phyloP scores from a whole-genome alignment of 106 monocot species.

The Dendrobium nobile region DNA sequence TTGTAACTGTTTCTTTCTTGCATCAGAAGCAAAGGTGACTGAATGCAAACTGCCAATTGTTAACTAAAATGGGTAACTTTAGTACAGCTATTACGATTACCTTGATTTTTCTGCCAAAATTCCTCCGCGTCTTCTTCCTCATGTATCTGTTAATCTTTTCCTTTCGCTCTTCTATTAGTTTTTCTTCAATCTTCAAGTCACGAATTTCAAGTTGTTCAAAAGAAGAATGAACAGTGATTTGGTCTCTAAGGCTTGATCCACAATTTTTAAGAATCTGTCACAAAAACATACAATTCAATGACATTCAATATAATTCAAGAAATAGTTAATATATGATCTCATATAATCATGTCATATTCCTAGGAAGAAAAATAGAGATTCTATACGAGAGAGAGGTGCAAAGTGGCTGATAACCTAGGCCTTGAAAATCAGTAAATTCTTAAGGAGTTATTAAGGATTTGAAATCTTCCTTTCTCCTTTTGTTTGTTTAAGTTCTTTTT shows the following conservation, averaged over 20 bases:
- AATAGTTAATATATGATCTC: too few species aligned
- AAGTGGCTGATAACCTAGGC: too few species aligned
- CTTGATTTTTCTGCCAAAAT: constrained; percentile 92
- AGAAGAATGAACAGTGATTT: constrained; percentile 14
- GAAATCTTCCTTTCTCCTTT: too few species aligned
- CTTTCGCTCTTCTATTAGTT: constrained; percentile 51
- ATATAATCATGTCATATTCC: too few species aligned
- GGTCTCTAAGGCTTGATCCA: constrained; percentile 11
- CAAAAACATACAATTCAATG: constrained; percentile 10
- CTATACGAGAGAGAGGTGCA: too few species aligned
- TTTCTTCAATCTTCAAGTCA: constrained; percentile 29
- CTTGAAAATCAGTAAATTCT: too few species aligned
- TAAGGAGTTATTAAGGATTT: too few species aligned
- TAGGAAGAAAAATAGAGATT: too few species aligned
- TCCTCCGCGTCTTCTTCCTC: constrained; percentile 79
- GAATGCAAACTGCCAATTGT: background rate
- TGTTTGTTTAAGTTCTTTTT: too few species aligned
- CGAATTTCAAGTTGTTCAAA: constrained; percentile 25
- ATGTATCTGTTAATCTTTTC: constrained; percentile 83
- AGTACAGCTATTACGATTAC: constrained; percentile 18
- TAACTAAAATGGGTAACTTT: background rate
- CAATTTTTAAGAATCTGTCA: constrained; percentile 38
- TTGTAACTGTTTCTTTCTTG: background rate
- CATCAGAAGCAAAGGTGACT: background rate
- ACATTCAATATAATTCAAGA: background rate